Evolutionary conservation across 2,329 filamentous ascomycete species (phyloP).

Genomic region (Pseudocercospora fuligena): DNA sequence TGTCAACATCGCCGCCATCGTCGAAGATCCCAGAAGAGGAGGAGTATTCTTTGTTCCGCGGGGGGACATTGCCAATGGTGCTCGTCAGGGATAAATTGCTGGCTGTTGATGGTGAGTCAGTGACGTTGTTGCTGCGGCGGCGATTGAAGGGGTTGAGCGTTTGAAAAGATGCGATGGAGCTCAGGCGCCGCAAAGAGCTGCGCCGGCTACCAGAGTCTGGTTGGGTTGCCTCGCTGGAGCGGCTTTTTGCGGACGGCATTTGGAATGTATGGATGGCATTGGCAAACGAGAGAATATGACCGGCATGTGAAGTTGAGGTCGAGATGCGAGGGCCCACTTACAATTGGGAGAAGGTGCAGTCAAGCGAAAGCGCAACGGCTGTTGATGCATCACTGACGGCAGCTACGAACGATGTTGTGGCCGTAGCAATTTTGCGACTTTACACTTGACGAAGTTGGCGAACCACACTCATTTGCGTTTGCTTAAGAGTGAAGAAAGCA

Average conservation of each 20-base stretch:
- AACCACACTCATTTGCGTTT: too few species aligned
- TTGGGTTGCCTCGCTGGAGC: slow-evolving; percentile 26
- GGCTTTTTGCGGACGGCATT: slow-evolving; percentile 35
- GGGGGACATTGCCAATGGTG: slow-evolving; percentile 25
- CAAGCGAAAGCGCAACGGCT: not conserved
- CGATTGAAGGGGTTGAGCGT: slow-evolving; percentile 42
- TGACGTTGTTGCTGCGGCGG: slow-evolving; percentile 36
- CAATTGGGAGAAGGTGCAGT: slow-evolving; percentile 5
- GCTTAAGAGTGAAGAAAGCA: too few species aligned
- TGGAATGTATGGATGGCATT: slow-evolving; percentile 4
- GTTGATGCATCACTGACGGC: not conserved
- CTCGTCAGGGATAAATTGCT: slow-evolving; percentile 36
- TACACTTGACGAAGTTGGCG: too few species aligned
- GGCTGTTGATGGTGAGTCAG: slow-evolving; percentile 28
- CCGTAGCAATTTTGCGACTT: too few species aligned
- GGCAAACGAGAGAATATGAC: not conserved
- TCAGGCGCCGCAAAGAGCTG: slow-evolving; percentile 37
- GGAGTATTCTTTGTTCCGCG: slow-evolving; percentile 15
- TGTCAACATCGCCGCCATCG: slow-evolving; percentile 18
- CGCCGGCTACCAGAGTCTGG: slow-evolving; percentile 27
- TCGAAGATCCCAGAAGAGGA: slow-evolving; percentile 18
- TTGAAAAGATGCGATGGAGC: slow-evolving; percentile 42
- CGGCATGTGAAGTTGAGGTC: not conserved
- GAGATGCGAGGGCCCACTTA: not conserved
- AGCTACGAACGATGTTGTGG: not conserved